phyloP scores from a whole-genome alignment of 2,329 filamentous ascomycete species.

The Colletotrichum liriopes region DNA sequence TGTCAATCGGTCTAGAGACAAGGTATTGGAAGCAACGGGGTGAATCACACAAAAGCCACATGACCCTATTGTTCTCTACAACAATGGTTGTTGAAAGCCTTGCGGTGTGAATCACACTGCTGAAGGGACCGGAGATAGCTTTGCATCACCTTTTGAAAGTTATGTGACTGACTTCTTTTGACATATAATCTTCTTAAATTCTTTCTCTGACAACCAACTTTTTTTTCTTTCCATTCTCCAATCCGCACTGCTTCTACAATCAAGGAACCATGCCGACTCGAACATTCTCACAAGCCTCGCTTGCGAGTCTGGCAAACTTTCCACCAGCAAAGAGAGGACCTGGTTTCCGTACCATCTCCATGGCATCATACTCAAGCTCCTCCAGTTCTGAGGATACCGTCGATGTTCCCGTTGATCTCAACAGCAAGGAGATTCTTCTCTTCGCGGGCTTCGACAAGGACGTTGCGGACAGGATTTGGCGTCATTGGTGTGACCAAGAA shows the following conservation, averaged over 20 bases:
- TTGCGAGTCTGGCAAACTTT: not conserved
- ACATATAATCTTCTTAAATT: slow-evolving; percentile 6
- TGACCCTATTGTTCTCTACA: slow-evolving; percentile 11
- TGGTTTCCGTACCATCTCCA: slow-evolving; percentile 9
- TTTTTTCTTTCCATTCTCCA: slow-evolving; percentile 1
- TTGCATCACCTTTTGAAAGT: slow-evolving; percentile 11
- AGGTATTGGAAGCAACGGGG: slow-evolving; percentile 6
- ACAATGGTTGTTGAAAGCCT: slow-evolving; percentile 10
- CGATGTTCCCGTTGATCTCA: slow-evolving; percentile 9
- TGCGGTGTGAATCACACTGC: slow-evolving; percentile 10
- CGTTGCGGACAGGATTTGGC: slow-evolving; percentile 5
- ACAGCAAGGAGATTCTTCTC: slow-evolving; percentile 8
- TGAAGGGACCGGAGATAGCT: slow-evolving; percentile 6
- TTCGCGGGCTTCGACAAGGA: slow-evolving; percentile 4
- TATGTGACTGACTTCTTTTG: slow-evolving; percentile 2
- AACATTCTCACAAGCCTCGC: slow-evolving; percentile 5
- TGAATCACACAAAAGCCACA: not conserved
- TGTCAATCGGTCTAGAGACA: slow-evolving; percentile 6
- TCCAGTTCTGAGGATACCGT: slow-evolving; percentile 1
- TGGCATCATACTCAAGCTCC: slow-evolving; percentile 5
- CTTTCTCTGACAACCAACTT: slow-evolving; percentile 7
- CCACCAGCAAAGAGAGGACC: slow-evolving; percentile 3
- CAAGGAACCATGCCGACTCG: not conserved
- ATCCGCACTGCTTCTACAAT: not conserved
- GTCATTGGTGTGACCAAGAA: not conserved